phyloP scores from a whole-genome alignment of 2,329 filamentous ascomycete species.

The Talaromyces sp. region DNA sequence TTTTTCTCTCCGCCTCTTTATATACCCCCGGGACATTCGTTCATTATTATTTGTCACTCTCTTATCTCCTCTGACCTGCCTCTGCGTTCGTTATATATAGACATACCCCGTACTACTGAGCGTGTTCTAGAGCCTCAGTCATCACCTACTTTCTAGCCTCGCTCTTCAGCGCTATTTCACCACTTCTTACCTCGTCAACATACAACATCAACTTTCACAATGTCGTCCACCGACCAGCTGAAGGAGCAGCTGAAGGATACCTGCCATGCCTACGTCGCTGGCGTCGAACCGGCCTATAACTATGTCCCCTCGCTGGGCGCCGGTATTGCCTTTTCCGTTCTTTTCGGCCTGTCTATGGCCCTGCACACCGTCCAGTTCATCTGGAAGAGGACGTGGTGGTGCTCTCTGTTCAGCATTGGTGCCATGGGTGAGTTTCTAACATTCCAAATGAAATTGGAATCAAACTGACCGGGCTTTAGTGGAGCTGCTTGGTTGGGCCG shows the following conservation, averaged over 20 bases:
- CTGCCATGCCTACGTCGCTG: slow-evolving; percentile 24
- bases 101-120: background rate
- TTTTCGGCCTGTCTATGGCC: slow-evolving; percentile 41
- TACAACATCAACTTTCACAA: background rate
- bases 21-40: background rate
- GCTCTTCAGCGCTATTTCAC: background rate
- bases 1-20: background rate
- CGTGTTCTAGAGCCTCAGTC: background rate
- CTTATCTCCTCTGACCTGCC: background rate
- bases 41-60: background rate
- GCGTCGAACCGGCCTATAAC: slow-evolving; percentile 26
- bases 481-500: slow-evolving; percentile 47
- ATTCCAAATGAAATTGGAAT: background rate
- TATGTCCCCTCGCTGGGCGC: slow-evolving; percentile 44
- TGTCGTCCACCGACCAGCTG: background rate
- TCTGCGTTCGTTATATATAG: background rate
- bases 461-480: slow-evolving; percentile 13
- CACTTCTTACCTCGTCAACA: background rate
- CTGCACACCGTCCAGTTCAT: slow-evolving; percentile 28
- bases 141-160: background rate
- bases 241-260: slow-evolving; percentile 13
- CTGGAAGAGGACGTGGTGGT: slow-evolving; percentile 37
- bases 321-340: slow-evolving; percentile 41
- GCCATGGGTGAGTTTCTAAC: slow-evolving; percentile 25
- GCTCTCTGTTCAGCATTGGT: slow-evolving; percentile 30